phyloP scores from a whole-genome alignment of 495 filamentous ascomycete species.

The Penicillium ucsense region DNA sequence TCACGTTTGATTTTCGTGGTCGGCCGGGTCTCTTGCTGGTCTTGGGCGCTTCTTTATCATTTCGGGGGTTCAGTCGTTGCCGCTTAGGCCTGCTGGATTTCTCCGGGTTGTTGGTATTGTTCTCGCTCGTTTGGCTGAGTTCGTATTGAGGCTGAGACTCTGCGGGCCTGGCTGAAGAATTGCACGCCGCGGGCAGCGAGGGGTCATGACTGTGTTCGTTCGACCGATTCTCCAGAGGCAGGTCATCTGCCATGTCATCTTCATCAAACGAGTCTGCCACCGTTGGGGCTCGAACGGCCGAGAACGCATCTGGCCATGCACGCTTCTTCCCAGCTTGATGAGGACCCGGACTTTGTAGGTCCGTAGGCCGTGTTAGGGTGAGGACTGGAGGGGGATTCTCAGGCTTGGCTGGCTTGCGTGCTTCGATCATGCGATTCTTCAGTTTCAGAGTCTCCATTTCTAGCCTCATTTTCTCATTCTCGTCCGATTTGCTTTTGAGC shows the following conservation, averaged over 20 bases:
- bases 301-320: conserved; percentile 24
- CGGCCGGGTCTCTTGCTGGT: conserved; percentile 20
- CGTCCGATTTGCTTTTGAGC: conserved; percentile 34
- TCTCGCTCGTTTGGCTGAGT: neutral
- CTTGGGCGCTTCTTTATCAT: neutral
- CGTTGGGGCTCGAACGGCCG: conserved; percentile 14
- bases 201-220: conserved; percentile 18
- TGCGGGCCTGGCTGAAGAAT: conserved; percentile 1
- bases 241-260: conserved; percentile 25
- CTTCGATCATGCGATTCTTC: conserved; percentile 31
- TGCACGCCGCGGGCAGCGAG: conserved; percentile 13
- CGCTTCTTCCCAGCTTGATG: conserved; percentile 32
- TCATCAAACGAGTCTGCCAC: conserved; percentile 34
- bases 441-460: conserved; percentile 37
- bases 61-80: conserved; percentile 16
- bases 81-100: conserved; percentile 19
- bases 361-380: conserved; percentile 14
- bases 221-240: conserved; percentile 12
- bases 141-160: conserved; percentile 10
- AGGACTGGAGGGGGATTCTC: neutral
- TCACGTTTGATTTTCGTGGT: conserved; percentile 23
- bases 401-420: conserved; percentile 12
- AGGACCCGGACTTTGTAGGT: conserved; percentile 30
- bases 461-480: conserved; percentile 37
- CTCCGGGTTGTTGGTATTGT: neutral